phyloP scores from a whole-genome alignment of 1,284 basidiomycete species.

The Apiotrichum porosum region DNA sequence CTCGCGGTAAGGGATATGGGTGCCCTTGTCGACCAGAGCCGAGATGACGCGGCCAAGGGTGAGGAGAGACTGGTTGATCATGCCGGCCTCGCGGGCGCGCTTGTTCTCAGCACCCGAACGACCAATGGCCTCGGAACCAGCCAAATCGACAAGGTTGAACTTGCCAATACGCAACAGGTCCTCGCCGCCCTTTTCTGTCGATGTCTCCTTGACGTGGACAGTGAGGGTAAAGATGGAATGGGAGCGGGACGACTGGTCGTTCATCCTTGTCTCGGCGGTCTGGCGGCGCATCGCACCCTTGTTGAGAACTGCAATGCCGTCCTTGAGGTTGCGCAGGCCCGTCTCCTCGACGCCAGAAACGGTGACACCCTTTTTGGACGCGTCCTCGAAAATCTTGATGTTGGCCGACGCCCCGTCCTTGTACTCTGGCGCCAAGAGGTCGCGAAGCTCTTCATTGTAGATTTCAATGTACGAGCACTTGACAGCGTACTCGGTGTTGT shows the following conservation, averaged over 20 bases:
- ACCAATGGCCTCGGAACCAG: constrained; percentile 96
- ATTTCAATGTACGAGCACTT: constrained; percentile 93
- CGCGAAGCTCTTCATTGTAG: constrained; percentile 99
- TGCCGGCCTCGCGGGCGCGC: constrained; percentile 91
- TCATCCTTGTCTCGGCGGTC: constrained; percentile 95
- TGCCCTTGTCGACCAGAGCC: constrained; percentile 84
- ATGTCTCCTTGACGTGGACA: constrained; percentile 83
- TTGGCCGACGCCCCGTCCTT: constrained; percentile 51
- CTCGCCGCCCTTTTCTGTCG: constrained; percentile 58
- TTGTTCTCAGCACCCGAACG: constrained; percentile 93
- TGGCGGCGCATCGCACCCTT: constrained; percentile 88
- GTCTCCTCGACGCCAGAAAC: constrained; percentile 95
- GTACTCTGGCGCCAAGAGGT: constrained; percentile 74
- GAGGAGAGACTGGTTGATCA: constrained; percentile 97
- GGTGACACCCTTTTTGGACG: constrained; percentile 68
- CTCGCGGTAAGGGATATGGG: constrained; percentile 87
- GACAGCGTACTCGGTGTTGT: constrained; percentile 76
- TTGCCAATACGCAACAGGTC: constrained; percentile 91
- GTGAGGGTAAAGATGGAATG: constrained; percentile 98
- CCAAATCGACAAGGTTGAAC: constrained; percentile 93
- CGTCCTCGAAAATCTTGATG: constrained; percentile 90
- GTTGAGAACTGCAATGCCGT: constrained; percentile 77
- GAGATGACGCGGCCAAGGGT: constrained; percentile 97
- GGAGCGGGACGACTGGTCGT: constrained; percentile 89
- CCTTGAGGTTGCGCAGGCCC: constrained; percentile 73